A percentile compares a stretch with the other conserved stretches of the same genome.
Evolutionary conservation across 2,329 filamentous ascomycete genomes (phyloP).

Genomic region (Penicillium sp.): DNA sequence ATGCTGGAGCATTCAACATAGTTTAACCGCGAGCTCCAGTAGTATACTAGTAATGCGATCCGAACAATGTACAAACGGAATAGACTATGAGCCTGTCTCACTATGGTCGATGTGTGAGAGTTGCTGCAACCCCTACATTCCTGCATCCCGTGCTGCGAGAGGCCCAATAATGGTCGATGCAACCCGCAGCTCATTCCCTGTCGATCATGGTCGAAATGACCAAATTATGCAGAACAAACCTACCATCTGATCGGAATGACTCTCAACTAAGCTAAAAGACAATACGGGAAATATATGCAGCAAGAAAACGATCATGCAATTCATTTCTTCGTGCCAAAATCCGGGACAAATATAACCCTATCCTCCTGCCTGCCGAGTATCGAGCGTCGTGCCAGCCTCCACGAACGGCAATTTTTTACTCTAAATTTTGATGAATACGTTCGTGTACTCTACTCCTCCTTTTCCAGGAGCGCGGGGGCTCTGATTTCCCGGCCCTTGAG

Average conservation of each 20-base stretch:
- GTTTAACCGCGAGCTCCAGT: background rate
- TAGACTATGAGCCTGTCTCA: too few relatives aligned
- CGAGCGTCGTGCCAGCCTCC: background rate
- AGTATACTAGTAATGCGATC: background rate
- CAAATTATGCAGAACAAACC: background rate
- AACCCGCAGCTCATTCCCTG: constrained; percentile 12
- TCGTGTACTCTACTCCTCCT: constrained; percentile 48
- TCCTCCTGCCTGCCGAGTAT: constrained; percentile 3
- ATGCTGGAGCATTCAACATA: background rate
- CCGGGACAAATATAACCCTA: constrained; percentile 3
- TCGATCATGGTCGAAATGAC: background rate
- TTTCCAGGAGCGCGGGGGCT: constrained; percentile 67
- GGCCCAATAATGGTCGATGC: constrained; percentile 16
- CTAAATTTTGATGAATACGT: background rate
- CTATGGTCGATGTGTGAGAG: background rate
- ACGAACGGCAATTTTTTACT: background rate
- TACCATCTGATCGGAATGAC: too few relatives aligned
- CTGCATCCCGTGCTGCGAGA: background rate
- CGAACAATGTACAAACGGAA: too few relatives aligned
- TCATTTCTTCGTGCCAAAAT: constrained; percentile 31
- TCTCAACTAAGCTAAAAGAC: background rate
- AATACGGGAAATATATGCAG: background rate
- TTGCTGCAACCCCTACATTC: constrained; percentile 5
- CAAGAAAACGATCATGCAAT: constrained; percentile 12
- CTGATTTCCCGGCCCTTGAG: constrained; percentile 63